These are phyloP conservation scores for Pseudoturritis turrita DNA, from an alignment of 345 rosid species.

Conservation along the genomic window DNA sequence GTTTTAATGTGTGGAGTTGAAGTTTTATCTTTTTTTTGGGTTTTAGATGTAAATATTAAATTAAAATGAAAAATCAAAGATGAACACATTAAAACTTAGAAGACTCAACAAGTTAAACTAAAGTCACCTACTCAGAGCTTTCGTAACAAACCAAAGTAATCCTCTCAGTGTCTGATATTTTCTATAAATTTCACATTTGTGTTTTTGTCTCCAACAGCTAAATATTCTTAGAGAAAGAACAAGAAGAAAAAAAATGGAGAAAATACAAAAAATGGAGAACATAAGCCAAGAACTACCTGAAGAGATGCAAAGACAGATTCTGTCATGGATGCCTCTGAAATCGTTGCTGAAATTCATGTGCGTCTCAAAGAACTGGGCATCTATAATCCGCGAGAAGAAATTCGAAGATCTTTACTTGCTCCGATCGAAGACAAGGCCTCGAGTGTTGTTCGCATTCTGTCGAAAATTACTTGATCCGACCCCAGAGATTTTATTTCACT, in stretches of 20 bases:
- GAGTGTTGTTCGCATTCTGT: background rate
- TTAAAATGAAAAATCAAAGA: too few relatives aligned
- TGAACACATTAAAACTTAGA: too few relatives aligned
- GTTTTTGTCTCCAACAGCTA: background rate
- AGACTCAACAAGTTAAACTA: background rate
- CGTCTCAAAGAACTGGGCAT: background rate
- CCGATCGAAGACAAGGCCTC: background rate
- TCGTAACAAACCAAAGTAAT: background rate
- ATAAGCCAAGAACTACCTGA: background rate
- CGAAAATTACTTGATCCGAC: too few relatives aligned
- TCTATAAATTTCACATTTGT: background rate
- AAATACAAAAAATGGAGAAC: background rate
- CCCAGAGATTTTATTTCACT: background rate
- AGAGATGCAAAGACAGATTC: background rate
- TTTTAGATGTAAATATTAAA: too few relatives aligned
- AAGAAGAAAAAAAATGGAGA: background rate
- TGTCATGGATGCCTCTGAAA: background rate
- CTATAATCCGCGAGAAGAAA: background rate
- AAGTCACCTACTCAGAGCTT: background rate
- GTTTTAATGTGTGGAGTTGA: too few relatives aligned
- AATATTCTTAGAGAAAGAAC: background rate
- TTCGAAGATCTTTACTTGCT: background rate
- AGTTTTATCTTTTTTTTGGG: too few relatives aligned
- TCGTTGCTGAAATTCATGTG: background rate
- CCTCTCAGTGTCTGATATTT: background rate